Evolutionary conservation across 306 rosid species (phyloP), one percentile per base, ranked within the genome.

Genomic region (Inga oerstediana): DNA sequence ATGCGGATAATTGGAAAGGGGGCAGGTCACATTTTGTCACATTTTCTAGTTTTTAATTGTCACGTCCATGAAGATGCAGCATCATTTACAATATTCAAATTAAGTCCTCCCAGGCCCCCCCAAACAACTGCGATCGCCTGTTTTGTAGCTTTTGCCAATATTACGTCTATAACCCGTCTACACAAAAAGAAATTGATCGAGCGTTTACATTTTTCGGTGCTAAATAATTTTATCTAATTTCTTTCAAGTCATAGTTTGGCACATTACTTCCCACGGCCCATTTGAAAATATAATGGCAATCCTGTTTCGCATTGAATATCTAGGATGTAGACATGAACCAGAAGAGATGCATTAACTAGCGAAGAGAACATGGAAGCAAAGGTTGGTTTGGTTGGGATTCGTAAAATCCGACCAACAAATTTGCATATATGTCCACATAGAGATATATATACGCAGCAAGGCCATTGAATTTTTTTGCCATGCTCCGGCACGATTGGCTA

Each of bases 401-500:
- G 72, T 39, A 39, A 49, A 81, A 84, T 46, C 82, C 83, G 73
- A 81, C 76, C 84, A 75, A 58, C 49, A 65, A 32, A 65, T 32
- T 75, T 71, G 75, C 83, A 77, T 69, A 49, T 49, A 49, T 3
- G 76, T 76, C 73, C 78, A 76, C 74, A 22, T 2, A 41, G 8
- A 32, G 5, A 61, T 8, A 59, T 59, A 59, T 59, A 59, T 59
- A 56, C 76, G 72, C 32, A 76, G 83, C 64, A 75, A 62, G 78
- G 82, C 76, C 54, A n/a, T 44, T 56, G 64, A 56, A 6, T 9
- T 64, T 75, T 27, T 15, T 58, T 56, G 85, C 81, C 72, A 79
- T 79, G 34, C 74, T 78, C 75, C 82, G 64, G 16, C 83, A 78
- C 67, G 78, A 83, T 82, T 86, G 30, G 78, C 88, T 85, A 78